Conservation (phyloP, 352 stramenopile species). For the Plasmopara muralis region DNA sequence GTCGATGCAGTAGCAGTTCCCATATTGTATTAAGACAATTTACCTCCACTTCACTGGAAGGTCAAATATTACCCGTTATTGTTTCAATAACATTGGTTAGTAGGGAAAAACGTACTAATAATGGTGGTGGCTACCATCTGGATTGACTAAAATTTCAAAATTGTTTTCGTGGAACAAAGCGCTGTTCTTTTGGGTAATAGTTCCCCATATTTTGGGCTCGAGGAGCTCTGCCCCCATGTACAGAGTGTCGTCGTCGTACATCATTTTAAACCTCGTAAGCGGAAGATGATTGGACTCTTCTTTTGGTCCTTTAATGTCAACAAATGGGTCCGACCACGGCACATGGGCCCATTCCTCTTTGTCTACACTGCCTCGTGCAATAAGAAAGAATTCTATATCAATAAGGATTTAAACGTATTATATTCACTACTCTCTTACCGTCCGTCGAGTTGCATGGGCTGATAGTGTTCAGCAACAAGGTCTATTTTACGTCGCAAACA, state of each 20-base stretch:
- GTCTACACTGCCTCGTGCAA: conserved; percentile 30
- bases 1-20: conserved; percentile 84
- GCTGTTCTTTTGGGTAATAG: conserved; percentile 54
- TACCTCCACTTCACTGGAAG: conserved; percentile 75
- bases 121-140: conserved; percentile 65
- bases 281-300: conserved; percentile 38
- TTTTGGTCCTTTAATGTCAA: conserved; percentile 66
- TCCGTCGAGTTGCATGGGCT: conserved; percentile 44
- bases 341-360: conserved; percentile 64
- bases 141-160: conserved; percentile 92
- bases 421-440: conserved; percentile 19
- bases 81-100: not conserved
- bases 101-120: conserved; percentile 62
- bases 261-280: conserved; percentile 71
- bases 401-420: not conserved
- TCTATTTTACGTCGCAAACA: conserved; percentile 44
- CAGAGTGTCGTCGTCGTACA: conserved; percentile 66
- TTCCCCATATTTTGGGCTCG: conserved; percentile 74
- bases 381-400: not conserved
- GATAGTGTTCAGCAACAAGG: conserved; percentile 16
- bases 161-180: conserved; percentile 89
- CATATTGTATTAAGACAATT: conserved; percentile 90
- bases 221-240: conserved; percentile 66
- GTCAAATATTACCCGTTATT: not conserved
- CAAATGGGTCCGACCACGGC: conserved; percentile 61